Percentiles rank a stretch among this genome's conserved stretches.
These are phyloP conservation scores for Suhomyces maxii DNA, from an alignment of 1,139 yeast species.

Conservation along the genomic window DNA sequence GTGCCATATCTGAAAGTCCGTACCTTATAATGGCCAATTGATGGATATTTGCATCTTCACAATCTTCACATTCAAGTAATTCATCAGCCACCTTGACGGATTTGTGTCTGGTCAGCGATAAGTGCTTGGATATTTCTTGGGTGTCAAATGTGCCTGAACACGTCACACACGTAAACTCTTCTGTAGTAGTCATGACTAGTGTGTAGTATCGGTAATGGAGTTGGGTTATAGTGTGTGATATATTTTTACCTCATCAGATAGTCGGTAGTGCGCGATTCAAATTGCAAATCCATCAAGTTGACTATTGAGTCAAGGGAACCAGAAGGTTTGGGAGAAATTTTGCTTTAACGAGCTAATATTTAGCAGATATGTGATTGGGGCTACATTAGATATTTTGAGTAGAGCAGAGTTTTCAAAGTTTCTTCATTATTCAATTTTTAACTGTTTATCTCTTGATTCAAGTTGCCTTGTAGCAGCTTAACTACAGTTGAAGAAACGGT, in stretches of 20 bases:
- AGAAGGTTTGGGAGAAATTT: no score
- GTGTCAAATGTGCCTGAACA: constrained; percentile 24
- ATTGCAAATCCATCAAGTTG: neutral
- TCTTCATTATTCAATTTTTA: no score
- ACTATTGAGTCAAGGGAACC: neutral
- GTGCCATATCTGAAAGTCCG: constrained; percentile 56
- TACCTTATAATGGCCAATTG: constrained; percentile 51
- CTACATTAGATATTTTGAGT: no score
- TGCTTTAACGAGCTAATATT: no score
- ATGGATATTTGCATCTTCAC: constrained; percentile 56
- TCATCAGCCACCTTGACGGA: constrained; percentile 42
- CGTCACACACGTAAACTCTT: constrained; percentile 29
- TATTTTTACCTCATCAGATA: neutral
- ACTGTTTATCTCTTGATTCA: no score
- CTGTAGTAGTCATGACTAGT: neutral
- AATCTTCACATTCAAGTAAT: constrained; percentile 54
- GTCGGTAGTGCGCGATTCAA: neutral
- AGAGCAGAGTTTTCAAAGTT: no score
- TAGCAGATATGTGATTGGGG: no score
- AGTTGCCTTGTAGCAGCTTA: no score
- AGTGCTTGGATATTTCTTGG: constrained; percentile 40
- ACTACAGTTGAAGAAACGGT: no score
- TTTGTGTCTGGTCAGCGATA: constrained; percentile 56
- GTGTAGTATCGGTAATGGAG: neutral
- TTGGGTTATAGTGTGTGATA: neutral